A percentile compares a stretch with the other conserved stretches of the same genome.
Conservation (phyloP, 192 early-diverging fungal genomes). For the Entomortierella lignicola region DNA sequence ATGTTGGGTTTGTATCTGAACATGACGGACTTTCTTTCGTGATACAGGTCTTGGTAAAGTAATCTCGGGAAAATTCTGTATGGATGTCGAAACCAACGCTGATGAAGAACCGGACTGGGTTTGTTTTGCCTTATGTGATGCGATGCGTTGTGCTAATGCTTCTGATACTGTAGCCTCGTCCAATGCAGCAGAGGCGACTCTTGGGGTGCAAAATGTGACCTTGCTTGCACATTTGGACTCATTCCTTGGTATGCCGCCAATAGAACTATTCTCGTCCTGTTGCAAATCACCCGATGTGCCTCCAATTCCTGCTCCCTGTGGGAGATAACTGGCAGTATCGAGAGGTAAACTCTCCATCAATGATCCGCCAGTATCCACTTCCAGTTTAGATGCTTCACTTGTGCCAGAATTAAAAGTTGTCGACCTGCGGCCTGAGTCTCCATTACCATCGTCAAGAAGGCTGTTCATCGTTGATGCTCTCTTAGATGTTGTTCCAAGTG, state of each 20-base stretch:
- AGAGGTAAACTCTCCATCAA: constrained; percentile 25
- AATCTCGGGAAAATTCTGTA: constrained; percentile 31
- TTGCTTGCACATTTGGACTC: constrained; percentile 34
- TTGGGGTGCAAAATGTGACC: constrained; percentile 19
- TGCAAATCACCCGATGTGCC: neutral
- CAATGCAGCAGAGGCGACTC: neutral
- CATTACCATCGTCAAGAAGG: neutral
- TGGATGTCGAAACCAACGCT: constrained; percentile 1
- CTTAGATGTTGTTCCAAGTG: constrained; percentile 6
- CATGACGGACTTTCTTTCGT: constrained; percentile 52
- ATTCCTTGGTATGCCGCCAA: neutral
- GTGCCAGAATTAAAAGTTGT: constrained; percentile 7
- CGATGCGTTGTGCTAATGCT: constrained; percentile 35
- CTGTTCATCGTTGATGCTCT: constrained; percentile 22
- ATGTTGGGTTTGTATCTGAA: constrained; percentile 52
- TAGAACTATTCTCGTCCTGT: neutral
- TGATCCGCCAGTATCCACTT: constrained; percentile 3
- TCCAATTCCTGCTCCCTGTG: neutral
- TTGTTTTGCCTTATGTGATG: constrained; percentile 39
- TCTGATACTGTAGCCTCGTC: constrained; percentile 29
- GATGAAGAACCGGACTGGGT: neutral
- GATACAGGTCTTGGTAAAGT: constrained; percentile 31
- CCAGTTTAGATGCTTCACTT: constrained; percentile 4
- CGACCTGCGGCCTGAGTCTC: constrained; percentile 16
- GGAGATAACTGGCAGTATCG: constrained; percentile 4